Evolutionary conservation across 2,329 filamentous ascomycete genomes (phyloP).

Genomic region (Davidsoniella virescens): DNA sequence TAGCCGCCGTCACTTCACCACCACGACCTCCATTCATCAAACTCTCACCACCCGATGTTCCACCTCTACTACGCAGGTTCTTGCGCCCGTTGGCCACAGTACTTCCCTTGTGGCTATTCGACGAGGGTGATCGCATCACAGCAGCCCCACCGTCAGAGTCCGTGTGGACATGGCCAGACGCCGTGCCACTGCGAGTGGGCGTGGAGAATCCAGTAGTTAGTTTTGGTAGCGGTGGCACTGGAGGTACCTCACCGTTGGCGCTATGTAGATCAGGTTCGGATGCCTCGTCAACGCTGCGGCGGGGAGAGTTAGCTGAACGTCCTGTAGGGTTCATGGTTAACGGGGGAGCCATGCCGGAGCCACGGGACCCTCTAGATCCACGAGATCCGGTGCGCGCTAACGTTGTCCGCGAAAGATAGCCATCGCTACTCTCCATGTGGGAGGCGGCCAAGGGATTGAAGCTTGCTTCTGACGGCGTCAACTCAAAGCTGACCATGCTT

Average conservation of each 20-base stretch:
- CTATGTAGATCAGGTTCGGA: slow-evolving; percentile 15
- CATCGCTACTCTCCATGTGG: slow-evolving; percentile 6
- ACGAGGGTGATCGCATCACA: slow-evolving; percentile 6
- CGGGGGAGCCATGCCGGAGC: slow-evolving; percentile 17
- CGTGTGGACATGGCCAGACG: not conserved
- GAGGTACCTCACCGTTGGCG: slow-evolving; percentile 30
- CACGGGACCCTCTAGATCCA: slow-evolving; percentile 11
- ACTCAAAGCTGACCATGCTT: slow-evolving; percentile 56
- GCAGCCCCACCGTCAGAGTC: not conserved
- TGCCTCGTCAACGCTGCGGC: slow-evolving; percentile 17
- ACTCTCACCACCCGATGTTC: slow-evolving; percentile 6
- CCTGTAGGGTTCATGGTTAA: slow-evolving; percentile 27
- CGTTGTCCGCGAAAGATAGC: slow-evolving; percentile 16
- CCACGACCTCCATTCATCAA: slow-evolving; percentile 1
- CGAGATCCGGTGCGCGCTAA: slow-evolving; percentile 21
- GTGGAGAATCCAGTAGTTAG: slow-evolving; percentile 14
- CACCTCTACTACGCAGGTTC: slow-evolving; percentile 6
- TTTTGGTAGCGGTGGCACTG: slow-evolving; percentile 38
- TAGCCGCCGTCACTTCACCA: slow-evolving; percentile 14
- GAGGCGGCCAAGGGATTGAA: slow-evolving; percentile 30
- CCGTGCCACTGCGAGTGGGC: slow-evolving; percentile 14
- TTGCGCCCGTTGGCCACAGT: not conserved
- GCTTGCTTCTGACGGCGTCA: slow-evolving; percentile 49
- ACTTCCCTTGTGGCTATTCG: slow-evolving; percentile 7
- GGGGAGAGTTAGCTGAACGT: slow-evolving; percentile 9